These are phyloP conservation scores for Trypanosoma caninum DNA, from an alignment of 208 protist species.

Conservation along the genomic window DNA sequence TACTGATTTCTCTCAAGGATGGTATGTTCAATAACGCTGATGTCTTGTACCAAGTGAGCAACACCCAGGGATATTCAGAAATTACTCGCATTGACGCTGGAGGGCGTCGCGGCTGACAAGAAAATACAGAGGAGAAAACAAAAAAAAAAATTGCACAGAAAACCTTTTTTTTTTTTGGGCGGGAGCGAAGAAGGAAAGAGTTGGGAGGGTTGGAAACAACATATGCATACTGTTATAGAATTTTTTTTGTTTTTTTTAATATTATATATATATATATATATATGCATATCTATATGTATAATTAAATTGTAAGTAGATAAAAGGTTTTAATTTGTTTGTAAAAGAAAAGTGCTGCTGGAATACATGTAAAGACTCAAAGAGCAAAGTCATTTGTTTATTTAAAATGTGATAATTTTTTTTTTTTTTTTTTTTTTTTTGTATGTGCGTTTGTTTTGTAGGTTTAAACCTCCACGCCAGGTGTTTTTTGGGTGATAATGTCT, in stretches of 20 bases:
- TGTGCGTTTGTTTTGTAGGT: background rate
- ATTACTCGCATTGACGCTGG: slow-evolving; percentile 53
- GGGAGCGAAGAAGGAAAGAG: background rate
- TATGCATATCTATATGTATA: too few relatives aligned
- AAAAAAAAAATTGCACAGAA: slow-evolving; percentile 2
- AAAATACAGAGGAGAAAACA: background rate
- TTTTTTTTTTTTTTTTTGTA: slow-evolving; percentile 18
- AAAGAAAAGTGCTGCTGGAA: too few relatives aligned
- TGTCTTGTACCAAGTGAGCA: slow-evolving; percentile 98
- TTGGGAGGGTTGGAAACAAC: background rate
- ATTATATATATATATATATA: too few relatives aligned
- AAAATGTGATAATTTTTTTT: background rate
- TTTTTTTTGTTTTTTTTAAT: background rate
- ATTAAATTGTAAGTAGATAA: background rate
- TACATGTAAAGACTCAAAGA: too few relatives aligned
- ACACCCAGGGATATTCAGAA: slow-evolving; percentile 90
- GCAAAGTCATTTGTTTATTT: background rate
- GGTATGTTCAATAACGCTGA: slow-evolving; percentile 99
- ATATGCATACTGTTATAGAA: background rate
- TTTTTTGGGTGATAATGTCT: slow-evolving; percentile 11
- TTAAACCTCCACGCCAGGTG: slow-evolving; percentile 9
- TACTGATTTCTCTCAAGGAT: slow-evolving; percentile 99
- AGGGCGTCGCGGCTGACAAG: background rate
- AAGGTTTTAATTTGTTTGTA: background rate
- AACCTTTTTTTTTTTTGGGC: background rate